phyloP scores from a whole-genome alignment of 805 yeast species.

The Ogataea nakhonphanomensis region DNA sequence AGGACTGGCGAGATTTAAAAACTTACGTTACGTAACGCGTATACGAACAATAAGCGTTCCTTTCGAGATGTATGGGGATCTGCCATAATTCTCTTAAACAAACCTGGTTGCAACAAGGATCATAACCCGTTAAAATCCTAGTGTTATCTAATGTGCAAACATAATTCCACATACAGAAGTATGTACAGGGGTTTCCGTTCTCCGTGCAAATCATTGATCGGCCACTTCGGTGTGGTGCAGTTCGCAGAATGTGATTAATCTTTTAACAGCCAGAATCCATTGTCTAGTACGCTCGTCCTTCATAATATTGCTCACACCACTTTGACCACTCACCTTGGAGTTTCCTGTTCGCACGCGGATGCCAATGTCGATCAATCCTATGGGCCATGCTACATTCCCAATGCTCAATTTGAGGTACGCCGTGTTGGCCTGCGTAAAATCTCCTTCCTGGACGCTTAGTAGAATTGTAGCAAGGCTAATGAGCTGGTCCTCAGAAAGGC shows the following conservation, averaged over 20 bases:
- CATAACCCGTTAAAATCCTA: no score
- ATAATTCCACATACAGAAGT: neutral
- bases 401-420: conserved; percentile 72
- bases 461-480: conserved; percentile 59
- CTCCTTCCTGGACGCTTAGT: conserved; percentile 52
- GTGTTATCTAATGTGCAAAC: no score
- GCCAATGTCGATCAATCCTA: conserved; percentile 76
- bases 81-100: no score
- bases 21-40: neutral
- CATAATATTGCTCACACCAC: conserved; percentile 63
- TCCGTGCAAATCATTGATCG: neutral
- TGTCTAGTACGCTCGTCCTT: conserved; percentile 67
- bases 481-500: conserved; percentile 39
- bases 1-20: neutral
- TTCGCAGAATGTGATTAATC: conserved; percentile 61
- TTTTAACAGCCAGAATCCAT: conserved; percentile 74
- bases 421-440: conserved; percentile 56
- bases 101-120: no score
- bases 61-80: no score
- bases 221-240: neutral
- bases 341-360: conserved; percentile 73
- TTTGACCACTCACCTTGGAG: conserved; percentile 39
- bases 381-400: conserved; percentile 92
- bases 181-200: conserved; percentile 1
- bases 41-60: no score